Conservation (phyloP, 768 basidiomycete genomes). For the Podaxis rugospora region DNA sequence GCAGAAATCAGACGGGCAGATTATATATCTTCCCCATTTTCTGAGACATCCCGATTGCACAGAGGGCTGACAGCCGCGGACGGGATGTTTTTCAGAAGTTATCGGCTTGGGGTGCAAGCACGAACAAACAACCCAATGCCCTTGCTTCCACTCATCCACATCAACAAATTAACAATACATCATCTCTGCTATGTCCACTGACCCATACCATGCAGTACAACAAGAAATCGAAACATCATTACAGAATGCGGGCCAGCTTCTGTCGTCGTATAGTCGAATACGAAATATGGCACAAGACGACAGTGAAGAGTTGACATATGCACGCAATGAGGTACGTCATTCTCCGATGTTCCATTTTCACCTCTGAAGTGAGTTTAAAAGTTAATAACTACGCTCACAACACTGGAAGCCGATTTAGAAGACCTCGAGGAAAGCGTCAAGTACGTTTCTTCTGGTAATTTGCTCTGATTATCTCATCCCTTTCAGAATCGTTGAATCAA, state of each 20-base stretch:
- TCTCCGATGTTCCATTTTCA: neutral
- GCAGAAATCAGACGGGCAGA: neutral
- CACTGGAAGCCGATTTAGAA: slow-evolving; percentile 83
- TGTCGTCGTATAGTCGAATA: slow-evolving; percentile 75
- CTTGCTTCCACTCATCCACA: neutral
- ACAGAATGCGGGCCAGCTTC: slow-evolving; percentile 64
- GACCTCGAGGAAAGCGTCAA: slow-evolving; percentile 94
- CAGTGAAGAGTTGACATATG: slow-evolving; percentile 79
- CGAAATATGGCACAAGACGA: slow-evolving; percentile 67
- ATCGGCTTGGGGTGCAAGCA: neutral
- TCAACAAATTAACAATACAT: neutral
- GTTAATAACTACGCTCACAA: slow-evolving; percentile 72
- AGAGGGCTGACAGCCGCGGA: neutral
- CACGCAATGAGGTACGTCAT: slow-evolving; percentile 62
- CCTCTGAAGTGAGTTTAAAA: slow-evolving; percentile 21
- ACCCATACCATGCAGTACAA: slow-evolving; percentile 87
- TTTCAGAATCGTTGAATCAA: slow-evolving; percentile 78
- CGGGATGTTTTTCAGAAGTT: neutral
- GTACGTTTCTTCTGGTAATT: slow-evolving; percentile 33
- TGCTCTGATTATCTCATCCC: neutral
- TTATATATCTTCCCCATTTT: neutral
- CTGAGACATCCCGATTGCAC: neutral
- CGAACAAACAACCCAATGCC: neutral
- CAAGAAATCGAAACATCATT: slow-evolving; percentile 77
- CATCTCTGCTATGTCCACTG: slow-evolving; percentile 51